Conservation (phyloP, 305 asterid species). For the Fraxinus dipetala region DNA sequence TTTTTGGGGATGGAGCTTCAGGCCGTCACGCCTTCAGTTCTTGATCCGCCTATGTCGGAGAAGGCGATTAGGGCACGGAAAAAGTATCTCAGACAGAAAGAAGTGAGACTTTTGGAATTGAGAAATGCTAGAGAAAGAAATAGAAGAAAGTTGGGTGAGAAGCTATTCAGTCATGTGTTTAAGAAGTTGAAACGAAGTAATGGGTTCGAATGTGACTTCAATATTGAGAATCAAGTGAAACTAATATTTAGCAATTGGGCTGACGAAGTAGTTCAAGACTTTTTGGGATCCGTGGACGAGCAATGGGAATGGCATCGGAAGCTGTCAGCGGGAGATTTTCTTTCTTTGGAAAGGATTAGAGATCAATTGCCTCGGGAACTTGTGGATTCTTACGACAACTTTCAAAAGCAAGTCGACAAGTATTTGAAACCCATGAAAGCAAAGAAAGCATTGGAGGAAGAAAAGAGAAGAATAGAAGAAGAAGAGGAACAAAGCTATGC, state of each 20-base stretch:
- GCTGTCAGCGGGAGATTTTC: conserved; percentile 72
- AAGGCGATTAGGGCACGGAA: conserved; percentile 86
- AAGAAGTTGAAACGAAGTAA: conserved; percentile 60
- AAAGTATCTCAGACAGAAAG: conserved; percentile 79
- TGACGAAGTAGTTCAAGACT: conserved; percentile 60
- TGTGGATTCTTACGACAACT: conserved; percentile 65
- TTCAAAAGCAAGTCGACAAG: conserved; percentile 66
- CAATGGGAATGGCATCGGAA: conserved; percentile 73
- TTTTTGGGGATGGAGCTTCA: conserved; percentile 94
- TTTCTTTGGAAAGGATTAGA: conserved; percentile 63
- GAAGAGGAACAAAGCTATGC: conserved; percentile 69
- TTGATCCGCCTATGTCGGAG: conserved; percentile 62
- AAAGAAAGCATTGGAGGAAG: conserved; percentile 55
- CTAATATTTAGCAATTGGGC: conserved; percentile 67
- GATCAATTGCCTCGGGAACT: conserved; percentile 72
- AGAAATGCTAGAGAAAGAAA: conserved; percentile 74
- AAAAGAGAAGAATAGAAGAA: conserved; percentile 48
- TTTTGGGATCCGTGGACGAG: conserved; percentile 59
- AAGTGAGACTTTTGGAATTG: conserved; percentile 65
- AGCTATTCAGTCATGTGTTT: conserved; percentile 52
- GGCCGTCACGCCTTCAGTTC: conserved; percentile 78
- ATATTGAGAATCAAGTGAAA: conserved; percentile 59
- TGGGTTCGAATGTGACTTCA: conserved; percentile 51
- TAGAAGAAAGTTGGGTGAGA: conserved; percentile 76
- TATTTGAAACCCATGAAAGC: conserved; percentile 66